Evolutionary conservation across 163 green algal species (phyloP), one percentile per base, ranked within the genome.

Genomic region (Scenedesmus sp.): DNA sequence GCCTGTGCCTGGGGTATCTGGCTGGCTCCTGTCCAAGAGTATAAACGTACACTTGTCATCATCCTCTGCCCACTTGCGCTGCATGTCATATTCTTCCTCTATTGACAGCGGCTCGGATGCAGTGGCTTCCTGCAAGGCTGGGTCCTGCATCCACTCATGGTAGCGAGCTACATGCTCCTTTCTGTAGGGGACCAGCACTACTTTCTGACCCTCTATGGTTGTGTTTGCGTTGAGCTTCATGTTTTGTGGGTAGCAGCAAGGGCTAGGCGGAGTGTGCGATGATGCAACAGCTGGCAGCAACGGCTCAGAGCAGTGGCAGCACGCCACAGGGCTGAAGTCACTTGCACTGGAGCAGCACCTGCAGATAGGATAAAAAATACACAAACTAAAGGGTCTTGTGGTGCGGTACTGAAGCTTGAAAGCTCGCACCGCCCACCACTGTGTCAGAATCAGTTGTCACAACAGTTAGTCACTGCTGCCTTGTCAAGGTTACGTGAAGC

Each of bases 1-100:
- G 7, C 93, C 94, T 5, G 91, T 95, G 9, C 90, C 95, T 2
- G 85, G 76, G 0, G 88, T 95, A 62, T 95, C 94, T 0, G 91
- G 88, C 10, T 89, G 54, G 56, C 74, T 87, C 0, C 64, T 74
- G 59, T 98, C 96, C 23, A 98, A 82, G 64, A 98, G 23, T 46
- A 98, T 98, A 88, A 98, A 98, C 12, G 97, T 98, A 91, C 94
- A 97, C 88, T 98, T 98, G 81, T 97, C 93, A 4, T 91, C 82
- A 83, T 99, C 97, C 15, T 97, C 92, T 64, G 26, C 56, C 96
- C 97, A 99, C 46, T 60, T 77, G 3, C 89, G n/a, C 91, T 98
- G 96, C 97, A 99, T 99, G 0, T 91, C 93, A 84, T 97, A 97
- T 89, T 99, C 97, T 86, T 98, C 95, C 66, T 97, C 94, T 56